Evolutionary conservation across 2,329 filamentous ascomycete genomes (phyloP).

Genomic region (Hypoxylon sp.): DNA sequence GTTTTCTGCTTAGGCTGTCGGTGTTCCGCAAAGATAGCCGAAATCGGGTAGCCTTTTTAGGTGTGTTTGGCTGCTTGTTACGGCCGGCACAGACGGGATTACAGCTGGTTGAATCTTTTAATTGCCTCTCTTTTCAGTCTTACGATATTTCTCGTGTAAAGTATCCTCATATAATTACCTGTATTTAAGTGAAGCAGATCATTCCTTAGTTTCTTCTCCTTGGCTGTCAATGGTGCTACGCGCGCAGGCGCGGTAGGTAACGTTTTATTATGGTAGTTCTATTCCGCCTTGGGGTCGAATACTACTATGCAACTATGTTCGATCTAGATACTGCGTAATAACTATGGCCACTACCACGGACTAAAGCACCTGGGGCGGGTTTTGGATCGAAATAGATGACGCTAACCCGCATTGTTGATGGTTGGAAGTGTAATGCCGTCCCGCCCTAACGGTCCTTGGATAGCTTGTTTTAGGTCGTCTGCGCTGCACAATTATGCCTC

Average conservation of each 20-base stretch:
- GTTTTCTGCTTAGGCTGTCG: slow-evolving; percentile 10
- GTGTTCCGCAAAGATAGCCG: slow-evolving; percentile 19
- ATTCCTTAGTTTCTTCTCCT: slow-evolving; percentile 16
- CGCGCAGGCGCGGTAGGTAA: not conserved
- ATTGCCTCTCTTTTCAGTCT: slow-evolving; percentile 20
- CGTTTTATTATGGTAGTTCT: slow-evolving; percentile 4
- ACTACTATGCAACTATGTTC: slow-evolving; percentile 8
- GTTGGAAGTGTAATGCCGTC: slow-evolving; percentile 23
- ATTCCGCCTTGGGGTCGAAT: slow-evolving; percentile 8
- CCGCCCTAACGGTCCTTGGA: slow-evolving; percentile 2
- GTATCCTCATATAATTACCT: slow-evolving; percentile 27
- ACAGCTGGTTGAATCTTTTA: slow-evolving; percentile 5
- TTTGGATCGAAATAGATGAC: slow-evolving; percentile 36
- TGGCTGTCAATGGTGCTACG: slow-evolving; percentile 21
- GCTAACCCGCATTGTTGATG: slow-evolving; percentile 20
- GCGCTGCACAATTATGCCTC: slow-evolving; percentile 1
- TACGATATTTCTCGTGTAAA: slow-evolving; percentile 24
- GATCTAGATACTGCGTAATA: slow-evolving; percentile 5
- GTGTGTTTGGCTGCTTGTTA: slow-evolving; percentile 13
- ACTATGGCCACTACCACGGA: not conserved
- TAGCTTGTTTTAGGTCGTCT: not conserved
- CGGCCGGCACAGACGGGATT: slow-evolving; percentile 5
- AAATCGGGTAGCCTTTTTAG: slow-evolving; percentile 21
- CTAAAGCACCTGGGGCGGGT: slow-evolving; percentile 17
- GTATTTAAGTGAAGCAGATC: slow-evolving; percentile 21